Evolutionary conservation across 768 basidiomycete genomes (phyloP).

Genomic region (Flagelloscypha sp.): DNA sequence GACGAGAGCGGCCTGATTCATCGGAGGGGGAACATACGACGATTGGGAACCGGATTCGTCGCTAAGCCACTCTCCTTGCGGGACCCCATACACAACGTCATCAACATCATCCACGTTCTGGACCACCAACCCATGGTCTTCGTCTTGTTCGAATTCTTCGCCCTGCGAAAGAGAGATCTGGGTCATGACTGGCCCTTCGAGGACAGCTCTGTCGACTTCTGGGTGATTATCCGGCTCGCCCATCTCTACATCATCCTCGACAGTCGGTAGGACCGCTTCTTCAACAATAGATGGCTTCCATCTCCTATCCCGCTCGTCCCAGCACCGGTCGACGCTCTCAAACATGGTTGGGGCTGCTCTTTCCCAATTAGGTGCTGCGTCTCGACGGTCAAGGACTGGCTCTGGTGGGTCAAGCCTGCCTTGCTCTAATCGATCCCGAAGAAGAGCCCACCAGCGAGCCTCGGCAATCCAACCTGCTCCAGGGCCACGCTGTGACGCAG

Average conservation of each 20-base stretch:
- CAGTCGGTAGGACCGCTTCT: slow-evolving; percentile 8
- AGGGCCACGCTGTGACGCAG: slow-evolving; percentile 48
- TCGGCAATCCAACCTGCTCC: slow-evolving; percentile 66
- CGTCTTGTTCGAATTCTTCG: slow-evolving; percentile 22
- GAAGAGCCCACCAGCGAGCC: slow-evolving; percentile 66
- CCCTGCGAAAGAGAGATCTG: slow-evolving; percentile 19
- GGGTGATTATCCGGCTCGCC: slow-evolving; percentile 4
- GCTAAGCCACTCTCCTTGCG: too few species aligned
- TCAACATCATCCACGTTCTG: slow-evolving; percentile 21
- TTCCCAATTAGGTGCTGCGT: slow-evolving; percentile 45
- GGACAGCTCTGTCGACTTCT: slow-evolving; percentile 46
- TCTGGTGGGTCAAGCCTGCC: slow-evolving; percentile 25
- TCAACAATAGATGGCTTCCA: slow-evolving; percentile 41
- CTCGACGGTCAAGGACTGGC: slow-evolving; percentile 14
- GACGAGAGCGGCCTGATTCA: too few species aligned
- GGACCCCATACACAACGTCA: too few species aligned
- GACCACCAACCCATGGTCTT: slow-evolving; percentile 15
- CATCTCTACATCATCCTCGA: slow-evolving; percentile 19
- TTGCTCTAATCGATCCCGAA: slow-evolving; percentile 51
- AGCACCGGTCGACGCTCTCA: slow-evolving; percentile 82
- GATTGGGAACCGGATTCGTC: too few species aligned
- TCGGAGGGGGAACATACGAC: too few species aligned
- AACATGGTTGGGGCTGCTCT: slow-evolving; percentile 79
- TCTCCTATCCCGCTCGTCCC: slow-evolving; percentile 54
- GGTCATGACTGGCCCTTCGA: slow-evolving; percentile 42